Evolutionary conservation across 1,139 yeast species (phyloP), one percentile per base, ranked within the genome.

Genomic region (Kodamaea arcana): DNA sequence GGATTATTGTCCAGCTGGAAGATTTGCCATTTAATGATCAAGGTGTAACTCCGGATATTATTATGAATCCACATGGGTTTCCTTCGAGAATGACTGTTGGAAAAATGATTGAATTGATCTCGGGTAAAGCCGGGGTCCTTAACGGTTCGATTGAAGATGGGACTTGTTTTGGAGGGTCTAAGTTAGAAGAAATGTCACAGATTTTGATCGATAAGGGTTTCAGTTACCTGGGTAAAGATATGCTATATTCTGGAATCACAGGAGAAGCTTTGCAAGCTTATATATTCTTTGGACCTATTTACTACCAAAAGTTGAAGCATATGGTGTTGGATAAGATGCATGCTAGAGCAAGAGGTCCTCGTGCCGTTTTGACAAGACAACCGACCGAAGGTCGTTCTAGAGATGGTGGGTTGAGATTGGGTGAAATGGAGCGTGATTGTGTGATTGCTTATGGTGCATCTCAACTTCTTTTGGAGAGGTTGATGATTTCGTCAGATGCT

Each of bases 1-100:
- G 97, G 60, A 86, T 90, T 48, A 92, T 90, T 59, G 97, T 90
- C 11, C 90, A 86, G 52, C 97, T 90, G 54, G 97, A 88, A 56
- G 98, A 92, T 56, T 73, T 92, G 73, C 98, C 98, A 22, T 92
- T 90, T 58, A 85, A 82, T 54, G 97, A 90, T 50, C 75, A 80
- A 42, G 97, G 97, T 51, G 76, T 90, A 30, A 69, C 78, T 3
- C 98, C 98, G 0, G 98, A 92, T 63, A 88, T 92, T 47, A 92
- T 92, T 53, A 92, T 92, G 95, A 92, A 92, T 55, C 98, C 98
- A 2, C 98, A 92, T 57, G 98, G 97, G 66, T 92, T 92, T 80
- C 98, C 98, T 45, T 90, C 97, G 26, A 94, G 98, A 72, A 92
- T 92, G 99, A 92, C 99, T 31, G 98, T 92, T 17, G 99, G 98